These are phyloP conservation scores for Leccinum barrowsii DNA, from an alignment of 768 basidiomycete genomes.

Conservation along the genomic window DNA sequence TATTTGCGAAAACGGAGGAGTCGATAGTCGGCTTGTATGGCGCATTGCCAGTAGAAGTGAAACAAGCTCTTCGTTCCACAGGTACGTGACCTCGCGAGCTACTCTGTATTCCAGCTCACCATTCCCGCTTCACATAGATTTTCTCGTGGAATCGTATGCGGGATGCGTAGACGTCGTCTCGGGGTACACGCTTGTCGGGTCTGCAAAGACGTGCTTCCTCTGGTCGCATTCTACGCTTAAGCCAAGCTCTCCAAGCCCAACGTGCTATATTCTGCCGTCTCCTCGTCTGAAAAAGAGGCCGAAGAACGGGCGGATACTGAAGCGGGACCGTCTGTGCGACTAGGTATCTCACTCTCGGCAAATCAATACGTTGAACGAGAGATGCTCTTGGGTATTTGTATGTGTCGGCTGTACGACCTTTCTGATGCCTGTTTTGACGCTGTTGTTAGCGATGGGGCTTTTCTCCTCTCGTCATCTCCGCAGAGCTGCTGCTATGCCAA, in stretches of 20 bases:
- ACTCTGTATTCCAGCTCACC: not conserved
- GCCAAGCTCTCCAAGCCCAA: slow-evolving; percentile 53
- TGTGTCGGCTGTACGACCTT: slow-evolving; percentile 31
- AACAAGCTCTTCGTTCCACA: slow-evolving; percentile 64
- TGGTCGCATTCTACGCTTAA: slow-evolving; percentile 48
- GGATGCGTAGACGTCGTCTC: no score
- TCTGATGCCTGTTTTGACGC: slow-evolving; percentile 6
- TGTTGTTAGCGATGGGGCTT: slow-evolving; percentile 62
- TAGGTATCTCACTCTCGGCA: slow-evolving; percentile 17
- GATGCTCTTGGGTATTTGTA: slow-evolving; percentile 59
- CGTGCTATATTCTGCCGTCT: slow-evolving; percentile 80
- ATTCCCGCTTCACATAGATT: slow-evolving; percentile 27
- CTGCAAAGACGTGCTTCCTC: no score
- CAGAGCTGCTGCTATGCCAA: slow-evolving; percentile 54
- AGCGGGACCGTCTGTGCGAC: slow-evolving; percentile 12
- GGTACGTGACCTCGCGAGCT: slow-evolving; percentile 36
- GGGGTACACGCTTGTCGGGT: no score
- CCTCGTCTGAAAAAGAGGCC: slow-evolving; percentile 27
- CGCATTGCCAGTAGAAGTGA: slow-evolving; percentile 68
- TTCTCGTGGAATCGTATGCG: no score
- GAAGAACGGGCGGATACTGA: slow-evolving; percentile 17
- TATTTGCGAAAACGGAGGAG: slow-evolving; percentile 75
- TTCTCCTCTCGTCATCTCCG: slow-evolving; percentile 50
- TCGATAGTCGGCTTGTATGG: slow-evolving; percentile 65
- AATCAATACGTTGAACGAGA: slow-evolving; percentile 54